A percentile compares a stretch with the other conserved stretches of the same genome.
Conservation (phyloP, 2,329 filamentous ascomycete species). For the Dothistroma pini region DNA sequence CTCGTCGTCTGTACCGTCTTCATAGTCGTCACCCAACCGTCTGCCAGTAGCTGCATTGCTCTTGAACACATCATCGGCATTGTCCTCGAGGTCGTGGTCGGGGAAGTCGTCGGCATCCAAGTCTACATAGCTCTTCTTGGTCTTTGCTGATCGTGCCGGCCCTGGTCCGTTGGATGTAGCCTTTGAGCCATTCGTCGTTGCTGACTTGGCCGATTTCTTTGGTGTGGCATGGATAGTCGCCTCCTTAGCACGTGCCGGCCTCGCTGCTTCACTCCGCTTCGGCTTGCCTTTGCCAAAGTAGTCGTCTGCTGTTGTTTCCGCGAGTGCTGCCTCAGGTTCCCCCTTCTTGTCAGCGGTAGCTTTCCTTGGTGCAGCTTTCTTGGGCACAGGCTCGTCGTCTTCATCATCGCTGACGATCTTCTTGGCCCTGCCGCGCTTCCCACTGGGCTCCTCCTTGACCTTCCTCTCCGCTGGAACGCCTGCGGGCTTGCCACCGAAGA, state of each 20-base stretch:
- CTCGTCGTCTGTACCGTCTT: conserved; percentile 58
- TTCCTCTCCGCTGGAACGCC: conserved; percentile 44
- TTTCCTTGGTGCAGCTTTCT: conserved; percentile 49
- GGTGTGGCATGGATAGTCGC: conserved; percentile 22
- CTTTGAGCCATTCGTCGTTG: conserved; percentile 34
- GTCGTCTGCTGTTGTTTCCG: conserved; percentile 59
- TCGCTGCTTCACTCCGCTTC: conserved; percentile 43
- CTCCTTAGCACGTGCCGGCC: conserved; percentile 25
- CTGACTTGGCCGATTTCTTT: conserved; percentile 36
- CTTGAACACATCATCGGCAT: conserved; percentile 78
- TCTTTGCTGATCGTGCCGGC: conserved; percentile 40
- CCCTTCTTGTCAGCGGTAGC: conserved; percentile 50
- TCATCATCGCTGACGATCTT: conserved; percentile 76
- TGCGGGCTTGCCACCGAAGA: conserved; percentile 76
- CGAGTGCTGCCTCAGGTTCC: conserved; percentile 30
- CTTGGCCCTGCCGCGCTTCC: conserved; percentile 49
- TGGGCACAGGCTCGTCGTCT: conserved; percentile 25
- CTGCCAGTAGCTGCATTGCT: conserved; percentile 61
- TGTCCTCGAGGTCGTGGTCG: conserved; percentile 44
- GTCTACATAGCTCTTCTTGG: conserved; percentile 40
- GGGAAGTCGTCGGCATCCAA: conserved; percentile 36
- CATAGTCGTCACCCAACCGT: conserved; percentile 64
- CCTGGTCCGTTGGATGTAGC: conserved; percentile 36
- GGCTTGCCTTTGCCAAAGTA: conserved; percentile 60
- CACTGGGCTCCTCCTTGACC: conserved; percentile 39